Conservation (phyloP, 495 filamentous ascomycete species). For the Xylaria scruposa region DNA sequence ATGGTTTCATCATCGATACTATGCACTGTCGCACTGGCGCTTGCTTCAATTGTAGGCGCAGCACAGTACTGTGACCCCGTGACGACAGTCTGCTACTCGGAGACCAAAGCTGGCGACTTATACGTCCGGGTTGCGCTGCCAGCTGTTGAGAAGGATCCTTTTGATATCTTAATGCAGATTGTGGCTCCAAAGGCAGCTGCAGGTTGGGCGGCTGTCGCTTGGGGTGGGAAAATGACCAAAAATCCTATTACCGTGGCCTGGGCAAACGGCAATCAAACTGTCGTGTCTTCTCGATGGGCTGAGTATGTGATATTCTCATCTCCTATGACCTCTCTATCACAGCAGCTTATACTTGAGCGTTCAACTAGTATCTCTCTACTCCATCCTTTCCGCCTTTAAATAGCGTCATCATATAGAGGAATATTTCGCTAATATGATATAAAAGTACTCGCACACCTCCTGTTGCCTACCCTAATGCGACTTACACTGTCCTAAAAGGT, state of each 20-base stretch:
- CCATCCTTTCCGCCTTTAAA: not conserved
- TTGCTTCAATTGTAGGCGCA: slow-evolving; percentile 28
- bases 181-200: slow-evolving; percentile 46
- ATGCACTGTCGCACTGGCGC: slow-evolving; percentile 11
- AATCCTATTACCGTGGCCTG: slow-evolving; percentile 58
- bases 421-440: slow-evolving; percentile 25
- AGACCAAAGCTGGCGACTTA: slow-evolving; percentile 43
- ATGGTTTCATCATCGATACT: not conserved
- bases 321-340: not conserved
- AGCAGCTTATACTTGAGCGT: not conserved
- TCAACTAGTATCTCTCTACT: not conserved
- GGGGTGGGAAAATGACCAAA: slow-evolving; percentile 58
- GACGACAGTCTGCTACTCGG: slow-evolving; percentile 49
- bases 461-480: slow-evolving; percentile 47
- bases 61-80: slow-evolving; percentile 47
- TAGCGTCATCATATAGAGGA: not conserved
- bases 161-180: slow-evolving; percentile 56
- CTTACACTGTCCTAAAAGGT: slow-evolving; percentile 51
- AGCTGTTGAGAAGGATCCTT: slow-evolving; percentile 47
- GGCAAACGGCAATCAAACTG: slow-evolving; percentile 48
- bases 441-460: slow-evolving; percentile 48
- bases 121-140: slow-evolving; percentile 57
- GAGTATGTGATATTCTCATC: slow-evolving; percentile 41
- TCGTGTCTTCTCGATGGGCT: slow-evolving; percentile 54
- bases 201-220: slow-evolving; percentile 56